Evolutionary conservation across 495 filamentous ascomycete species (phyloP), one percentile per base, ranked within the genome.

Genomic region (Neurospora sp.): DNA sequence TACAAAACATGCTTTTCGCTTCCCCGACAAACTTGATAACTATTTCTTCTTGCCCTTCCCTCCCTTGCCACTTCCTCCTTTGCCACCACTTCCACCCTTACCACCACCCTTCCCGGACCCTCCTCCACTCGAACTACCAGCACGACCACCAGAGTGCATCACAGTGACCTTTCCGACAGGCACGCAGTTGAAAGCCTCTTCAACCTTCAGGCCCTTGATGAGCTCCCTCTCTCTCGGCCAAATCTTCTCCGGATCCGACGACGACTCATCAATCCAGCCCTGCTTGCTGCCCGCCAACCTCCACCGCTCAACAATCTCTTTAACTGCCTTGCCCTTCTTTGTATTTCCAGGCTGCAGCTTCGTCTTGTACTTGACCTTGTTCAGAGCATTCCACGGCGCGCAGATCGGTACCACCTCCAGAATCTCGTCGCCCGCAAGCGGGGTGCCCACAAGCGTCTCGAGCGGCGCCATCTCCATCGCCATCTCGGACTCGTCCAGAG

Each of bases 261-360:
- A 82, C 70, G 79, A 81, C 77, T 87, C 85, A 75, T 92, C 90
- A 5, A 92, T 74, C 27, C 82, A 85, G 9, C 87, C 86, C 78
- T 87, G 86, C 72, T 87, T 85, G 0, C 82, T 85, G n/a, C 83
- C 80, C 71, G 85, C 88, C 1, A 86, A 83, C 72, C 91, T 86
- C 94, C 96, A 98, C 68, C 86, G 86, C 44, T 87, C 87, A 20
- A 97, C 78, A 48, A 98, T 92, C 81, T 97, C 94, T 82, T 92
- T 92, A 35, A 97, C 89, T 18, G 95, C 96, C 80, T 97, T 99
- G 2, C 95, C 94, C 83, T 97, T 96, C 87, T 99, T 99, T 76
- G 90, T 87, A 3, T 88, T 76, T 3, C 96, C 96, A 0, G 96
- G 96, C 83, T 98, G 96, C 74, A 99, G 76, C 84, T 98, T 99